A percentile compares a stretch with the other conserved stretches of the same genome.
Conservation (phyloP, 2,329 filamentous ascomycete species). For the Colletotrichum theobromicola region DNA sequence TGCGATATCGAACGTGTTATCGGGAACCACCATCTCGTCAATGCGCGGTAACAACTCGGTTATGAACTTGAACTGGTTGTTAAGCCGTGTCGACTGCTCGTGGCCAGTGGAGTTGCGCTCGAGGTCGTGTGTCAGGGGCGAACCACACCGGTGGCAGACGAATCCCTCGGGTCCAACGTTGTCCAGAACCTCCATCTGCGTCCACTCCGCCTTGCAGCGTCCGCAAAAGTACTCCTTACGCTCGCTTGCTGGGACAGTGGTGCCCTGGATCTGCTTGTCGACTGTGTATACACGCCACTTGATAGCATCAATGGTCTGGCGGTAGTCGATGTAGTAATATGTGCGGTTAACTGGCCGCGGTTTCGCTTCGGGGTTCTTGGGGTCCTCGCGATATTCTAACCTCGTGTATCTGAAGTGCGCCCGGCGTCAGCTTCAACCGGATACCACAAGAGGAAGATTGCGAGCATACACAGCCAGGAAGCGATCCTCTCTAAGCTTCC, state of each 20-base stretch:
- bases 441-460: neutral
- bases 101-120: conserved; percentile 73
- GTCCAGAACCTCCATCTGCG: conserved; percentile 87
- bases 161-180: conserved; percentile 75
- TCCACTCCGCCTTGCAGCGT: conserved; percentile 85
- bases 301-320: conserved; percentile 92
- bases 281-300: conserved; percentile 93
- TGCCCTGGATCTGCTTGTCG: conserved; percentile 85
- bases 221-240: conserved; percentile 91
- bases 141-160: conserved; percentile 79
- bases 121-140: conserved; percentile 67
- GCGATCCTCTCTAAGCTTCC: conserved; percentile 83
- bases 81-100: conserved; percentile 75
- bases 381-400: conserved; percentile 21
- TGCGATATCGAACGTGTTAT: conserved; percentile 75
- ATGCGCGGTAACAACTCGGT: conserved; percentile 78
- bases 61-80: conserved; percentile 81
- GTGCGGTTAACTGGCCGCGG: conserved; percentile 84
- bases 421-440: neutral
- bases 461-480: conserved; percentile 76
- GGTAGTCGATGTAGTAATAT: conserved; percentile 97
- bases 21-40: conserved; percentile 75
- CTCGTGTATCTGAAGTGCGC: conserved; percentile 15
- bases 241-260: conserved; percentile 80
- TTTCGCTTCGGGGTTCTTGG: conserved; percentile 64